These are phyloP conservation scores for Monosiga brevicollis DNA, from an alignment of 78 protist species.

Conservation along the genomic window DNA sequence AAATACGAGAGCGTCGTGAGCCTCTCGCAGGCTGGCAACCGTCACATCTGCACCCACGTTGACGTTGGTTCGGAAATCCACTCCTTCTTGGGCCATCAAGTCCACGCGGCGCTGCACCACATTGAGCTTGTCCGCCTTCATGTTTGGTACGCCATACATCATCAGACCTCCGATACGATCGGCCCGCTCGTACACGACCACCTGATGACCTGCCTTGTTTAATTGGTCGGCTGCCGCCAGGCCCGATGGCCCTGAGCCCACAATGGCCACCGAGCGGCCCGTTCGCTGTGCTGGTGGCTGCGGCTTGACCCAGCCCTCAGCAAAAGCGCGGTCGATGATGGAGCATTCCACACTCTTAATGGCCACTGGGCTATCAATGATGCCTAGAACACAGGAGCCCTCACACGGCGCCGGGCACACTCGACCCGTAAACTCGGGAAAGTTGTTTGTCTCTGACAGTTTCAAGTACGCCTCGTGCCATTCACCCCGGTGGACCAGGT, in stretches of 20 bases:
- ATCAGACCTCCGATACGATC: constrained; percentile 69
- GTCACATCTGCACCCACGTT: constrained; percentile 34
- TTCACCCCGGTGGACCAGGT: constrained; percentile 44
- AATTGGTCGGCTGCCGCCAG: constrained; percentile 62
- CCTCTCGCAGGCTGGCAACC: background rate
- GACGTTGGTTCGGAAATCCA: constrained; percentile 26
- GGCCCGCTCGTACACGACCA: constrained; percentile 65
- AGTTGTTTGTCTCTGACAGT: constrained; percentile 62
- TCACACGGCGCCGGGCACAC: constrained; percentile 90
- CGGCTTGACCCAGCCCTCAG: constrained; percentile 69
- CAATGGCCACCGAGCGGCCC: constrained; percentile 60
- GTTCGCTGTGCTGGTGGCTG: constrained; percentile 40
- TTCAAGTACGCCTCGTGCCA: constrained; percentile 62
- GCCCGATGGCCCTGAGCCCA: constrained; percentile 84
- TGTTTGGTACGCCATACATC: constrained; percentile 74
- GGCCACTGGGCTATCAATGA: constrained; percentile 55
- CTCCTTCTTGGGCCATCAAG: constrained; percentile 56
- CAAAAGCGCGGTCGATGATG: constrained; percentile 71
- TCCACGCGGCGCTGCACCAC: constrained; percentile 58
- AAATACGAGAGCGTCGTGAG: constrained; percentile 40
- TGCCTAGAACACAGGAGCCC: constrained; percentile 81
- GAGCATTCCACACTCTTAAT: constrained; percentile 72
- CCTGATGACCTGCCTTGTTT: constrained; percentile 63
- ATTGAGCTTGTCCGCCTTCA: constrained; percentile 69
- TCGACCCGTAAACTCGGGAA: constrained; percentile 87